Evolutionary conservation across 2,329 filamentous ascomycete genomes (phyloP), one percentile per base, ranked within the genome.

Genomic region (Neofusicoccum ribis): DNA sequence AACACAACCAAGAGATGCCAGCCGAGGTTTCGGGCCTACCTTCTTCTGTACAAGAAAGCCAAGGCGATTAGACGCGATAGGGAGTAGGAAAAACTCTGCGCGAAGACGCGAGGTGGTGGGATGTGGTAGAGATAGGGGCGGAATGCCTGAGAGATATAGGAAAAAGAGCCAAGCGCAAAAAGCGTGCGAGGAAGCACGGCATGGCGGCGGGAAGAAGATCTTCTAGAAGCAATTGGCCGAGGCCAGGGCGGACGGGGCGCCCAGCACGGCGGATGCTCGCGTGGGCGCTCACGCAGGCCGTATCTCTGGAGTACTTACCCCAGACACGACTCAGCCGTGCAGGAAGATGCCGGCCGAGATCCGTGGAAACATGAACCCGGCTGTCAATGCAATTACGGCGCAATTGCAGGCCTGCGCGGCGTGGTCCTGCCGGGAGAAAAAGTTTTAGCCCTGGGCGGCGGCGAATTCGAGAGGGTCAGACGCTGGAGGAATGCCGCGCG

Each of bases 211-310:
- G 23, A 23, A 23, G 27, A 47, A 60, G 56, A 59, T 36, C 41
- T 59, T 59, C 56, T 59, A 59, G 56, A 59, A 59, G 39, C 12
- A 46, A 34, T 58, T 34, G 23, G n/a, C n/a, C 54, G 41, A 41
- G 20, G 41, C 27, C 20, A 23, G 20, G 20, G 20, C 20, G 20
- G 20, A 23, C 20, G 20, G 20, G 20, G 20, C 20, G 20, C 20
- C 20, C 20, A 23, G 20, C 20, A 23, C 20, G 20, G 2, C 20
- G 20, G 20, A 23, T 23, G 20, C 43, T 60, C 56, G 41, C 23
- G 41, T 46, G 52, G 37, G 14, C 52, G 20, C 41, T 14, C 23
- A 27, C 34, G 11, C 52, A 15, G 39, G 7, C 37, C 43, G 56
- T 47, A 60, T 60, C 56, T 47, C 41, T 47, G 41, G 56, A 60